A percentile compares a stretch with the other conserved stretches of the same genome.
Evolutionary conservation across 148 eudicot species (phyloP).

Genomic region (Rhododendron ferrugineum): DNA sequence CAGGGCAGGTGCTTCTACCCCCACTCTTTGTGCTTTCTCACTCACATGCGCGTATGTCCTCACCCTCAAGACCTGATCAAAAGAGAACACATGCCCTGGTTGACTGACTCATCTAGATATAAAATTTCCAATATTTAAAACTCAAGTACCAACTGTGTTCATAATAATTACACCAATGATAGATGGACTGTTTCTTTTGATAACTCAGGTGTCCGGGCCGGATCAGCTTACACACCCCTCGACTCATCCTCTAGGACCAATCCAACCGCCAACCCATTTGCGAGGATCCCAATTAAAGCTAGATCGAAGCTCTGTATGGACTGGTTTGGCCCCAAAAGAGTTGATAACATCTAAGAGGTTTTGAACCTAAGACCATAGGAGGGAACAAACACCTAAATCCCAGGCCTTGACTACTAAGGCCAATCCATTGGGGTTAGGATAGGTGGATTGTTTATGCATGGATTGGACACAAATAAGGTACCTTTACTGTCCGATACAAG

Average conservation of each 20-base stretch:
- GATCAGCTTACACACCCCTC: background rate
- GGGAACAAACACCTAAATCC: too few relatives aligned
- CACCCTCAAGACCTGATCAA: background rate
- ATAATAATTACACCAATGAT: background rate
- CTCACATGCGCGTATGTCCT: background rate
- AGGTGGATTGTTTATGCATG: too few relatives aligned
- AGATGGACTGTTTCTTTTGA: background rate
- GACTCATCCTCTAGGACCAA: background rate
- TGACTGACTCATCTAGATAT: background rate
- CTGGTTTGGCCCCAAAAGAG: too few relatives aligned
- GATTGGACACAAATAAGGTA: too few relatives aligned
- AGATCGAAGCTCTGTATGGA: too few relatives aligned
- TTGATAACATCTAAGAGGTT: too few relatives aligned
- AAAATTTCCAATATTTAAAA: background rate
- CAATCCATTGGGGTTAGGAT: too few relatives aligned
- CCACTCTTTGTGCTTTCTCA: background rate
- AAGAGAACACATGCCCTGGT: background rate
- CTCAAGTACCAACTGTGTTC: background rate
- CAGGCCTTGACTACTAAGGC: too few relatives aligned
- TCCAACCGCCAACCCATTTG: too few relatives aligned
- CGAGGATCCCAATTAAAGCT: too few relatives aligned
- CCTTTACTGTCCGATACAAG: background rate
- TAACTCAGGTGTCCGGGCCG: background rate
- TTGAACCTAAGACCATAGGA: too few relatives aligned
- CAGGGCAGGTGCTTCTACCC: constrained; percentile 27